A percentile compares a stretch with the other conserved stretches of the same genome.
Conservation (phyloP, 2,329 filamentous ascomycete species). For the Tolypocladium pustulatum region DNA sequence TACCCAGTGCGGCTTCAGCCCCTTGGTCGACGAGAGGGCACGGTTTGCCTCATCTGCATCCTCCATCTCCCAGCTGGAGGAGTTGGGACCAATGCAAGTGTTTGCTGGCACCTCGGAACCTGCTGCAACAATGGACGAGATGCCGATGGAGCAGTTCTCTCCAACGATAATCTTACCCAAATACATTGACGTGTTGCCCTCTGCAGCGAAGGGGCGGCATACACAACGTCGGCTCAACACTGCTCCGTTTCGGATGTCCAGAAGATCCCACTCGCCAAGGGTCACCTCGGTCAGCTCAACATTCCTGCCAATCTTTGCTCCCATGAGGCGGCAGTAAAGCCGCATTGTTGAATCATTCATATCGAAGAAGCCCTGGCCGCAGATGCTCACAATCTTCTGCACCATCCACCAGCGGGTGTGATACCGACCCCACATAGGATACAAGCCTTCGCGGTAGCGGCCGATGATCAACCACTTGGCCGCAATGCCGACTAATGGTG, state of each 20-base stretch:
- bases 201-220: conserved; percentile 41
- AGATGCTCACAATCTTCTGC: conserved; percentile 39
- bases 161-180: conserved; percentile 40
- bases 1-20: conserved; percentile 33
- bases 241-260: conserved; percentile 41
- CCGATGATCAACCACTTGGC: conserved; percentile 47
- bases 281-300: conserved; percentile 34
- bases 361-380: conserved; percentile 35
- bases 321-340: conserved; percentile 40
- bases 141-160: conserved; percentile 33
- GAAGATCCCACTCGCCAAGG: conserved; percentile 45
- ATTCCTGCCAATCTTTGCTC: conserved; percentile 39
- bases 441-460: conserved; percentile 39
- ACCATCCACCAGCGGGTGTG: conserved; percentile 50
- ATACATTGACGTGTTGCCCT: conserved; percentile 48
- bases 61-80: conserved; percentile 43
- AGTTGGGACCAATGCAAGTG: conserved; percentile 44
- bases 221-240: conserved; percentile 36
- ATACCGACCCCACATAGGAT: conserved; percentile 49
- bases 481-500: conserved; percentile 35
- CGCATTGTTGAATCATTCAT: conserved; percentile 25
- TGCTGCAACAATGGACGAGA: conserved; percentile 38
- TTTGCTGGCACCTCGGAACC: conserved; percentile 36
- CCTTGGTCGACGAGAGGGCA: conserved; percentile 25
- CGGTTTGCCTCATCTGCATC: conserved; percentile 37